Evolutionary conservation across 805 yeast species (phyloP).

Genomic region (Sugiyamaella smithiae): DNA sequence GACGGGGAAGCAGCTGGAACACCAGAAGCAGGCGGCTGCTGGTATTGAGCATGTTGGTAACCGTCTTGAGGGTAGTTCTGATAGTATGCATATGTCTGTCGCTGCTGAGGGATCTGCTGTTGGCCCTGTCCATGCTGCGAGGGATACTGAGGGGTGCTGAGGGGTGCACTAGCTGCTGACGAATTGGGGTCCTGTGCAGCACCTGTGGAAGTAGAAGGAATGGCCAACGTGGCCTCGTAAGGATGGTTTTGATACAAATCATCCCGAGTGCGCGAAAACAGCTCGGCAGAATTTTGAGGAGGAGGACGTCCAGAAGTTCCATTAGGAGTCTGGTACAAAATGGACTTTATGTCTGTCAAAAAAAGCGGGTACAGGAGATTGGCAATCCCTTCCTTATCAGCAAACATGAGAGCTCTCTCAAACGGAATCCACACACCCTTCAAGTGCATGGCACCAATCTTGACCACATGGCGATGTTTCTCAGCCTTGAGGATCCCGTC

Average conservation of each 20-base stretch:
- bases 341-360: constrained; percentile 64
- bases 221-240: constrained; percentile 3
- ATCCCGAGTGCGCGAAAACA: background rate
- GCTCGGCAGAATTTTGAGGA: background rate
- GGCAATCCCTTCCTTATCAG: constrained; percentile 72
- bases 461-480: constrained; percentile 73
- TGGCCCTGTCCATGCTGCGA: constrained; percentile 6
- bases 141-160: background rate
- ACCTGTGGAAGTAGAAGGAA: background rate
- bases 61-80: constrained; percentile 1
- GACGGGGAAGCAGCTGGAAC: constrained; percentile 3
- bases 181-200: background rate
- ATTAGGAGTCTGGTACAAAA: constrained; percentile 33
- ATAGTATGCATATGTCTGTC: constrained; percentile 3
- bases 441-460: constrained; percentile 82
- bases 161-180: background rate
- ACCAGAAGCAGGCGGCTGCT: background rate
- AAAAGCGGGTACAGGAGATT: constrained; percentile 65
- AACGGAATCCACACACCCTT: constrained; percentile 92
- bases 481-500: constrained; percentile 81
- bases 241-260: constrained; percentile 10
- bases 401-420: constrained; percentile 77
- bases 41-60: constrained; percentile 3
- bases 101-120: constrained; percentile 9
- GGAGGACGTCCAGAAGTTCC: background rate